Evolutionary conservation across 2,329 filamentous ascomycete species (phyloP), one percentile per base, ranked within the genome.

Genomic region (Xenosphaeropsis pyriputrescens): DNA sequence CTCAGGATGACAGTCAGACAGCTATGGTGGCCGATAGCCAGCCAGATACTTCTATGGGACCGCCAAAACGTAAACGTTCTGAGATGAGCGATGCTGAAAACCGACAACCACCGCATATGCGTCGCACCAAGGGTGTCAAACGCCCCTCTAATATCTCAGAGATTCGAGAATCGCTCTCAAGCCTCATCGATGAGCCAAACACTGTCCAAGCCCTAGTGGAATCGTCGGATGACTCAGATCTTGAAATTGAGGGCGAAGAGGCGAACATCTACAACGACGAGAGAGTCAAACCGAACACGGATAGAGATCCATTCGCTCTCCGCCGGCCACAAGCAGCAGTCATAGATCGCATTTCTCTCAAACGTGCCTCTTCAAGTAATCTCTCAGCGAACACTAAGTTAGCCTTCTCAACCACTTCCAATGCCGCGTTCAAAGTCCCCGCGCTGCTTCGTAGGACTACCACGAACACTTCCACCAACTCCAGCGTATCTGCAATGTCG

Each of bases 131-230:
- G 40, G 53, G 55, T 41, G 67, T 64, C 37, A 74, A 72, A 56
- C 85, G 78, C 49, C 85, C 86, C 0, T 68, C 79, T 5, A 82
- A 78, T 14, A 63, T 93, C 8, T 75, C 77, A 18, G 85, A 95
- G 51, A 81, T 95, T 44, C 77, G 85, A 40, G 75, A 89, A 54
- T 85, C 83, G 0, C 64, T 95, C 6, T 93, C 84, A 4, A 83
- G 80, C 56, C 68, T 95, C 8, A 76, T 94, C 13, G 86, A 93
- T 17, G 75, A 82, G 32, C 70, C 73, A 18, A 66, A 72, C 40
- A 48, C 57, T 9, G 61, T 48, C 50, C 56, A 40, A 13, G 48
- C 71, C 45, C 62, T 73, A 41, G 55, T 60, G 2, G 55, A 66
- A 47, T 62, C 62, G 1, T 57, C 61, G n/a, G 59, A 67, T 34